Conservation (phyloP, 306 rosid species). For the Potentilla sterilis region DNA sequence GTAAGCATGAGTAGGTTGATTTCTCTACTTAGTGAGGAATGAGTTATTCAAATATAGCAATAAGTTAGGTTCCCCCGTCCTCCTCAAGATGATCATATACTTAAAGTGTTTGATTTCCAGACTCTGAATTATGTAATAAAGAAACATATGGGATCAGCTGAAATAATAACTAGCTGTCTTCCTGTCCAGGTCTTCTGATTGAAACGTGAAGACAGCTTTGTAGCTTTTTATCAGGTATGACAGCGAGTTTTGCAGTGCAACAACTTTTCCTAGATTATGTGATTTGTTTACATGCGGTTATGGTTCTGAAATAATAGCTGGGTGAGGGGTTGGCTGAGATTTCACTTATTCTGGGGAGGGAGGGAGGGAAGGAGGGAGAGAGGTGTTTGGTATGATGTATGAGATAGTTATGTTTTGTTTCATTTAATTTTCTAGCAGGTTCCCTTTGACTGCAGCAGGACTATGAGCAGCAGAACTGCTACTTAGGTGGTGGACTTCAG, state of each 20-base stretch:
- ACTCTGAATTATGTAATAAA: not conserved
- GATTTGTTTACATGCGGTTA: slow-evolving; percentile 60
- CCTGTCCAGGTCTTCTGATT: slow-evolving; percentile 1
- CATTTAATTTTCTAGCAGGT: slow-evolving; percentile 39
- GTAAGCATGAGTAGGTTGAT: not conserved
- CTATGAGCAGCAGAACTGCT: slow-evolving; percentile 97
- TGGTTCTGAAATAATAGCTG: slow-evolving; percentile 44
- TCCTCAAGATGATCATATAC: not conserved
- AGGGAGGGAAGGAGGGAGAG: too few relatives aligned
- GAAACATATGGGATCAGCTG: not conserved
- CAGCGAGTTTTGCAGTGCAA: slow-evolving; percentile 76
- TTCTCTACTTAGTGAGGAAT: not conserved
- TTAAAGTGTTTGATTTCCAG: not conserved
- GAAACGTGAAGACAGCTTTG: slow-evolving; percentile 5
- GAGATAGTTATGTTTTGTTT: not conserved
- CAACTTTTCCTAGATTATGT: slow-evolving; percentile 77
- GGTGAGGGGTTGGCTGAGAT: slow-evolving; percentile 80
- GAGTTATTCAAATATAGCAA: not conserved
- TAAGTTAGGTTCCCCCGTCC: not conserved
- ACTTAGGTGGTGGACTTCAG: slow-evolving; percentile 94
- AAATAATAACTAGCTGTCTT: not conserved
- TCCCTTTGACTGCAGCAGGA: slow-evolving; percentile 96
- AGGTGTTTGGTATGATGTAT: slow-evolving; percentile 1
- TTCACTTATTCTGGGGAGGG: slow-evolving; percentile 8
- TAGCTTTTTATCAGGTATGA: slow-evolving; percentile 53